Evolutionary conservation across 2,329 filamentous ascomycete genomes (phyloP), one percentile per base, ranked within the genome.

Genomic region (Geosmithia flava): DNA sequence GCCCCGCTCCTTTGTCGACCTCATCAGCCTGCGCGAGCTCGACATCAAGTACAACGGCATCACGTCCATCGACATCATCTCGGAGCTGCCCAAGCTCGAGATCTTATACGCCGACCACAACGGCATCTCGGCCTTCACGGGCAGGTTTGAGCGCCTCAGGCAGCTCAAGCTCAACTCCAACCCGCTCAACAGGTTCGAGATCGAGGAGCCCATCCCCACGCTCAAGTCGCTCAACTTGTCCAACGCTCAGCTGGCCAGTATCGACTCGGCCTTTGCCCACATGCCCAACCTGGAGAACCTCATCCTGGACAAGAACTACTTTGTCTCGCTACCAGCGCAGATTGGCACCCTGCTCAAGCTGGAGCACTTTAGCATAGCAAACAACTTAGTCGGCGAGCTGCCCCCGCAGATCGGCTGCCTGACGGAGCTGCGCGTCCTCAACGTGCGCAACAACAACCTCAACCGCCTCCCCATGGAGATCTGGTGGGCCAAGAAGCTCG

Each of bases 11-110:
- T 86, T 97, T 58, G 77, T 72, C 52, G 73, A 84, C n/a, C 69
- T 97, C 7, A 68, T 76, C 44, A 94, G 78, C 58, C 70, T 98
- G 47, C 87, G 87, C 52, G 91, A 97, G 64, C 80, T 98, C 42
- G 93, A 98, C 64, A 83, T 95, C 53, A 88, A 95, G 53, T 97
- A 94, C 71, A 98, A 98, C 60, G 75, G 78, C 17, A 86, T 98
- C 49, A 82, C 83, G 46, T 89, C 81, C 59, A 95, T 98, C 58
- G 87, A 97, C 61, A 80, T 88, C 48, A 81, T 97, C 52, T 85
- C 87, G 2, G 76, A 83, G 51, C 73, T 98, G 17, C 91, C 91
- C 3, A 86, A 85, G 55, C 69, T 98, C 40, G 93, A 98, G 65
- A 85, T 87, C 52, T 70, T 97, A 20, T 85, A 88, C 50, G 85